Evolutionary conservation across 768 basidiomycete genomes (phyloP).

Genomic region (Amanita thiersii): DNA sequence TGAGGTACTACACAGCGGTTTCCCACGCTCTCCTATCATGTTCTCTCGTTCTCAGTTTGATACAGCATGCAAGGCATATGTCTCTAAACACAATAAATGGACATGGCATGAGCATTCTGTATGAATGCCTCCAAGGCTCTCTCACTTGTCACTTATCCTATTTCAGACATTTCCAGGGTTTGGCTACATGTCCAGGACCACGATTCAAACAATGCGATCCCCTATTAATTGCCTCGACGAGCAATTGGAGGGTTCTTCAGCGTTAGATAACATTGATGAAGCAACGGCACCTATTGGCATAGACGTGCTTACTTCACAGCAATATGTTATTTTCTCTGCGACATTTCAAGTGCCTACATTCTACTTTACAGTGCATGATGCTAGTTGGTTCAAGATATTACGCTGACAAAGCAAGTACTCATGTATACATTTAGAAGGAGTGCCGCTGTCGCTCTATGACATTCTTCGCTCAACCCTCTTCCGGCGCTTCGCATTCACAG

Average conservation of each 20-base stretch:
- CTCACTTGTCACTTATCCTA: slow-evolving; percentile 5
- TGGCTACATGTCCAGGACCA: slow-evolving; percentile 40
- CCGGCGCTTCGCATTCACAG: slow-evolving; percentile 34
- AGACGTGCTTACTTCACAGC: slow-evolving; percentile 37
- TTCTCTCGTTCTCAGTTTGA: slow-evolving; percentile 58
- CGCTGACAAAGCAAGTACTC: slow-evolving; percentile 4
- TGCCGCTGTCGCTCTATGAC: slow-evolving; percentile 47
- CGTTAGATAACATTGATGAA: slow-evolving; percentile 35
- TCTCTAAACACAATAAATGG: slow-evolving; percentile 33
- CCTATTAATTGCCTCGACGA: slow-evolving; percentile 11
- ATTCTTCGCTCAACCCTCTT: slow-evolving; percentile 56
- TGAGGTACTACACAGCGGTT: slow-evolving; percentile 36
- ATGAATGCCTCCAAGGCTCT: slow-evolving; percentile 23
- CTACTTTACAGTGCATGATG: slow-evolving; percentile 66
- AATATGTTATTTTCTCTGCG: slow-evolving; percentile 70
- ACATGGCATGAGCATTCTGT: slow-evolving; percentile 53
- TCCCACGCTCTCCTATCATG: slow-evolving; percentile 35
- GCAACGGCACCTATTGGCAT: slow-evolving; percentile 10
- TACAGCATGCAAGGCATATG: slow-evolving; percentile 40
- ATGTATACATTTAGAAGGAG: slow-evolving; percentile 42
- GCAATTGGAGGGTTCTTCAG: slow-evolving; percentile 20
- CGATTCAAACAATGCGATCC: slow-evolving; percentile 12
- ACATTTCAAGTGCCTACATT: slow-evolving; percentile 80
- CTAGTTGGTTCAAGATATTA: slow-evolving; percentile 43
- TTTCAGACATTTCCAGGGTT: slow-evolving; percentile 26